These are phyloP conservation scores for Botrytis porri DNA, from an alignment of 2,329 filamentous ascomycete genomes.

Conservation along the genomic window DNA sequence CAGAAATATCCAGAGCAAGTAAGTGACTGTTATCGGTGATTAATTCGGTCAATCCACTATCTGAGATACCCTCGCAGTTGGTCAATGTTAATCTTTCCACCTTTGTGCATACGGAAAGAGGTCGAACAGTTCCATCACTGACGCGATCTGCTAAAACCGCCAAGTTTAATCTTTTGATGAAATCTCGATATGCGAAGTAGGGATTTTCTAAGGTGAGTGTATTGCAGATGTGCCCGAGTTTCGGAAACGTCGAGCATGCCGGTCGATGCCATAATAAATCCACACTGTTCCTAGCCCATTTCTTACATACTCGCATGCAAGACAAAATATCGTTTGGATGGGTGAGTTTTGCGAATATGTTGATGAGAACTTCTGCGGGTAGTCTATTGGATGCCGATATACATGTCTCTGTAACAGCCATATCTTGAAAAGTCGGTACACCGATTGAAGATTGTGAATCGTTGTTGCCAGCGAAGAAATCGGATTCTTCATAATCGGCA, in stretches of 20 bases:
- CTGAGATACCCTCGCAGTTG: constrained; percentile 80
- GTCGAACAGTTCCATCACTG: constrained; percentile 84
- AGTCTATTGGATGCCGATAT: constrained; percentile 78
- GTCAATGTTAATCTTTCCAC: constrained; percentile 92
- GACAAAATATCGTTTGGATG: constrained; percentile 73
- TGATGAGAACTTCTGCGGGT: constrained; percentile 91
- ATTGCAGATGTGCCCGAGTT: constrained; percentile 75
- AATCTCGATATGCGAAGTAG: constrained; percentile 84
- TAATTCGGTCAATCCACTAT: constrained; percentile 76
- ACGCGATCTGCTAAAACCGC: constrained; percentile 71
- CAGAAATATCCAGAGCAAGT: constrained; percentile 86
- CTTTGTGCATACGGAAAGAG: constrained; percentile 80
- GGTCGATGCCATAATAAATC: constrained; percentile 94
- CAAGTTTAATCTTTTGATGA: constrained; percentile 89
- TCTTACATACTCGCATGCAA: constrained; percentile 91
- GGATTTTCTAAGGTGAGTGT: constrained; percentile 71
- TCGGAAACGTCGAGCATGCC: constrained; percentile 81
- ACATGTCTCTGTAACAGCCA: constrained; percentile 65
- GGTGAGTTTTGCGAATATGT: constrained; percentile 81
- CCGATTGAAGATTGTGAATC: constrained; percentile 92
- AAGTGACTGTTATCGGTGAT: constrained; percentile 76
- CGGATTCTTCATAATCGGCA: constrained; percentile 84
- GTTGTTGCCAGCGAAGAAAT: constrained; percentile 85
- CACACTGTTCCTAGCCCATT: constrained; percentile 89
- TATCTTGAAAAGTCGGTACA: constrained; percentile 72